Conservation (phyloP, 352 stramenopile genomes). For the Phytophthora europaea region DNA sequence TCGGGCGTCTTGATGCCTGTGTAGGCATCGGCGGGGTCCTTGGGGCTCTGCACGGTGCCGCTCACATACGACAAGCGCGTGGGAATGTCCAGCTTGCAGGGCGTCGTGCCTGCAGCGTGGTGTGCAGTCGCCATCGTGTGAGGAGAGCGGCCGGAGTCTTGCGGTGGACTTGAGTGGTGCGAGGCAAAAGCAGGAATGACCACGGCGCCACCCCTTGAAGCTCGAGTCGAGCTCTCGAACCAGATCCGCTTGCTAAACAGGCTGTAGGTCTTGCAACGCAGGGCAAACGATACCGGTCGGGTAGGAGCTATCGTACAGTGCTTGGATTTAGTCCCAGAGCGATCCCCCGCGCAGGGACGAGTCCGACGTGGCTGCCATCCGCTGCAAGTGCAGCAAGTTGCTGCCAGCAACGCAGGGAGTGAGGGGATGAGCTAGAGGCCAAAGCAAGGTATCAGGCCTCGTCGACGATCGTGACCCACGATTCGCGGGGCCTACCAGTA, state of each 20-base stretch:
- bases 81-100: constrained; percentile 43
- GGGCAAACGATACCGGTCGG: constrained; percentile 6
- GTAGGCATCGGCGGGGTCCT: constrained; percentile 37
- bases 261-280: background rate
- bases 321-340: constrained; percentile 1
- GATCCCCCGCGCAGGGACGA: constrained; percentile 1
- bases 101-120: constrained; percentile 27
- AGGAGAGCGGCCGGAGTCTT: background rate
- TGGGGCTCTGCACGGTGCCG: constrained; percentile 25
- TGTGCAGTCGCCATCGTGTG: constrained; percentile 35
- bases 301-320: constrained; percentile 13
- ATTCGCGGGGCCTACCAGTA: too few relatives aligned
- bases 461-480: constrained; percentile 17
- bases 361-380: constrained; percentile 18
- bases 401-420: constrained; percentile 11
- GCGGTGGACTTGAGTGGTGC: constrained; percentile 21
- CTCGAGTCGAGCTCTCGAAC: background rate
- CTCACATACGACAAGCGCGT: constrained; percentile 54
- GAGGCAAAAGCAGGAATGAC: constrained; percentile 35
- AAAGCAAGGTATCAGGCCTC: constrained; percentile 2
- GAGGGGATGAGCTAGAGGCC: constrained; percentile 22
- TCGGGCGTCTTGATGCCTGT: constrained; percentile 37
- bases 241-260: constrained; percentile 26
- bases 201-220: constrained; percentile 2
- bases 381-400: constrained; percentile 12